Base-by-base conservation (phyloP, 163 green algal genomes). In the Scenedesmus sp. region DNA sequence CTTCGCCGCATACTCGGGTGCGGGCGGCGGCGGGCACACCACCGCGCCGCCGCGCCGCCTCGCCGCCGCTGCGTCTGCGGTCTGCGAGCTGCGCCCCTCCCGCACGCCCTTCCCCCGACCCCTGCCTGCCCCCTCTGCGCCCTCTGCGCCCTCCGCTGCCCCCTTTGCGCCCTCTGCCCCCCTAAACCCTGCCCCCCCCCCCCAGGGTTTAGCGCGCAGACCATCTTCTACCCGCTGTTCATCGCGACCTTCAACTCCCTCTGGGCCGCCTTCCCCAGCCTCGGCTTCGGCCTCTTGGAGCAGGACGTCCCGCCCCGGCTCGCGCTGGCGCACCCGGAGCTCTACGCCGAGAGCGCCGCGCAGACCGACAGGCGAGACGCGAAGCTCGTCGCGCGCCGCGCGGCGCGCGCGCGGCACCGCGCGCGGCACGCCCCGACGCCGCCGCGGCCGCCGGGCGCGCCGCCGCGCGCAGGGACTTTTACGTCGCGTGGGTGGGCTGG, bases 241-340 rank as follows among this genome's bases (percentile, higher is more conserved):
- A 84, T 91, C 47, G 81, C 85, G 10, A 88, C 87, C 31, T 93
- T 90, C 83, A 91, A 91, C 48, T 81, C 92, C 1, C 70, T 93
- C 44, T 94, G 91, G 69, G 91, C 89, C 2, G 81, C 82, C 9
- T 48, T 90, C 22, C 89, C 90, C 4, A 89, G 83, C 22, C 80
- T 93, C 17, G 69, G 77, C 29, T 87, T 85, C 24, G 89, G 77
- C 47, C 70, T 91, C 42, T 42, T 92, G 11, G 90, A 95, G 58
- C 83, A 81, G 48, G 74, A 81, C 31, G 63, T 81, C 62, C 63
- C 74, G 3, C 48, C 33, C 7, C 26, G 69, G 9, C 14, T 62
- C 14, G 75, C 75, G 6, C 56, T 84, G 48, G 67, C 62, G 7
- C 39, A 80, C 53, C 82, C 80, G 2, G 39, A 79, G 48, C 63